These are phyloP conservation scores for Fraxinus nigra DNA, from an alignment of 305 asterid species.

Conservation along the genomic window DNA sequence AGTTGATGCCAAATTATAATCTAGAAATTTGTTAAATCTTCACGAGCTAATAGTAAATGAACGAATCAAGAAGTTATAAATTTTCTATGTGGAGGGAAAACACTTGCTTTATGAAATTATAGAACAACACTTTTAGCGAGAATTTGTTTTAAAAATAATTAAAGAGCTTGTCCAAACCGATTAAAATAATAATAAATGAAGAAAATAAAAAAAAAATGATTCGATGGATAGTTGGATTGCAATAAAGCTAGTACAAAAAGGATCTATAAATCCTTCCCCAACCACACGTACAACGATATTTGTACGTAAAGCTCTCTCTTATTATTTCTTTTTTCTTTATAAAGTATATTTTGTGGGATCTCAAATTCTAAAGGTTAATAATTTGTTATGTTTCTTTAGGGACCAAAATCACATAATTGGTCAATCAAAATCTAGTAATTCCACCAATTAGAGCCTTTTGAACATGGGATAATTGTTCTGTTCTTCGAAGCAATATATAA, in stretches of 20 bases:
- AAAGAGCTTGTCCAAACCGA: not conserved
- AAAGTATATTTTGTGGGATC: not conserved
- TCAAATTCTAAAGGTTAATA: not conserved
- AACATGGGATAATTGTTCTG: not conserved
- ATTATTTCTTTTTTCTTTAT: not conserved
- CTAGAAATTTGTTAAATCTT: not conserved
- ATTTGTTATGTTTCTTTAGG: not conserved
- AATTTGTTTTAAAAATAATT: no score
- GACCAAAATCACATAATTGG: not conserved
- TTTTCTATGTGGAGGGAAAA: not conserved
- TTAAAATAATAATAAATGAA: no score
- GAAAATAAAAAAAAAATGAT: no score
- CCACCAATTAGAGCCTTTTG: not conserved
- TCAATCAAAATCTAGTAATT: not conserved
- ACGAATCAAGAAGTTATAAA: not conserved
- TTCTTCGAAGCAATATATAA: not conserved
- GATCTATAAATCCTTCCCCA: not conserved
- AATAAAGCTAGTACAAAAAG: not conserved
- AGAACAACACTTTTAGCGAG: not conserved
- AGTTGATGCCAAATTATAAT: not conserved
- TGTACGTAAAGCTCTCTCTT: not conserved
- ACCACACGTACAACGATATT: not conserved
- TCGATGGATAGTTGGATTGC: not conserved
- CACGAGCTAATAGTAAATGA: not conserved
- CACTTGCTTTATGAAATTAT: not conserved